Conservation (phyloP, 2,329 filamentous ascomycete genomes). For the Cordyceps javanica region DNA sequence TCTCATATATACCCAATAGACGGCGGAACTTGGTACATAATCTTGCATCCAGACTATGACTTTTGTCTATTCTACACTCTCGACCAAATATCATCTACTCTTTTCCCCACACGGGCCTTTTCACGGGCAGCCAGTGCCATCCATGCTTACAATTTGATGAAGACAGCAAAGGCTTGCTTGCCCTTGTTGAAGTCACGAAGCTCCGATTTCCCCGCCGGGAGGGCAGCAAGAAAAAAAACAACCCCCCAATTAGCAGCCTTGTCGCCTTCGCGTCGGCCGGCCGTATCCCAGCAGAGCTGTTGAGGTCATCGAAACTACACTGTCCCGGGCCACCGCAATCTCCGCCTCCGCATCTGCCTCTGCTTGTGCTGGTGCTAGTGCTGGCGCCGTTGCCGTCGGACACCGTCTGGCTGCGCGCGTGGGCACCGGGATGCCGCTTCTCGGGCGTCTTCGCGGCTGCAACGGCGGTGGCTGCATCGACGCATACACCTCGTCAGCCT, state of each 20-base stretch:
- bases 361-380: too few relatives aligned
- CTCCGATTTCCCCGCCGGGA: background rate
- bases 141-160: background rate
- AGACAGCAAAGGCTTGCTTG: background rate
- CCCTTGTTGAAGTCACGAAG: background rate
- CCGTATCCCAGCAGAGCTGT: background rate
- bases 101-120: background rate
- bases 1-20: conserved; percentile 10
- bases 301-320: background rate
- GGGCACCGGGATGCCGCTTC: background rate
- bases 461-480: background rate
- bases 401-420: too few relatives aligned
- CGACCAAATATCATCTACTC: background rate
- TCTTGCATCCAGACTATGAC: background rate
- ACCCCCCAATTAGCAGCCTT: background rate
- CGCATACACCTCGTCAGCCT: too few relatives aligned
- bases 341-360: too few relatives aligned
- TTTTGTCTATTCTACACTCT: background rate
- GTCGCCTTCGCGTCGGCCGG: background rate
- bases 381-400: background rate
- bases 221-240: background rate
- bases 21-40: background rate
- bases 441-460: background rate
- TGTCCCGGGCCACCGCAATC: background rate
- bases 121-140: background rate